Conservation (phyloP, 148 eudicot species). For the Diospyros kaki region DNA sequence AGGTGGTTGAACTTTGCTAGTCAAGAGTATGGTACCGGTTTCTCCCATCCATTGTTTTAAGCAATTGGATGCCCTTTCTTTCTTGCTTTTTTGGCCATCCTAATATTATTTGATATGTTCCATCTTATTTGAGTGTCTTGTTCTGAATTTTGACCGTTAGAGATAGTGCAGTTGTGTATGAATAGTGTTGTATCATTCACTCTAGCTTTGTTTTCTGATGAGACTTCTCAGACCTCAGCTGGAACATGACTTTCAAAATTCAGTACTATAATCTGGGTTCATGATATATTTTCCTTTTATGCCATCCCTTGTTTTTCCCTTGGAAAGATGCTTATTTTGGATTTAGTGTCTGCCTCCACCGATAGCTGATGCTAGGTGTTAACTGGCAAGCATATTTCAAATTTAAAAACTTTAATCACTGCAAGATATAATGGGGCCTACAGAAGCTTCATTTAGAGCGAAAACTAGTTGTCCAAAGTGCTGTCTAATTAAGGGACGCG, state of each 20-base stretch:
- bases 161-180: neutral
- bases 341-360: neutral
- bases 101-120: neutral
- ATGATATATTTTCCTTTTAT: neutral
- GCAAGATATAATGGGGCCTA: neutral
- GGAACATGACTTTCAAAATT: conserved; percentile 1
- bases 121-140: conserved; percentile 3
- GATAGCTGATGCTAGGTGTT: neutral
- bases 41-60: conserved; percentile 4
- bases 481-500: no score
- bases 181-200: neutral
- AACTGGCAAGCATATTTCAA: neutral
- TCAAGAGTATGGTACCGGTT: neutral
- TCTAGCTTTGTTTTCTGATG: conserved; percentile 5
- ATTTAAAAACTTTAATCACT: neutral
- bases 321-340: neutral
- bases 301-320: neutral
- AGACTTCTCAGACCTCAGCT: neutral
- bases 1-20: conserved; percentile 3
- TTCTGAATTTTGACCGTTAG: neutral
- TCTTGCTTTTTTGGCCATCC: neutral
- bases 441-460: neutral
- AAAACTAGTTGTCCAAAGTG: no score
- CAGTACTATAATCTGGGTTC: neutral
- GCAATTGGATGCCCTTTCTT: neutral